Conservation (phyloP, 1,284 basidiomycete species). For the Grifola frondosa region DNA sequence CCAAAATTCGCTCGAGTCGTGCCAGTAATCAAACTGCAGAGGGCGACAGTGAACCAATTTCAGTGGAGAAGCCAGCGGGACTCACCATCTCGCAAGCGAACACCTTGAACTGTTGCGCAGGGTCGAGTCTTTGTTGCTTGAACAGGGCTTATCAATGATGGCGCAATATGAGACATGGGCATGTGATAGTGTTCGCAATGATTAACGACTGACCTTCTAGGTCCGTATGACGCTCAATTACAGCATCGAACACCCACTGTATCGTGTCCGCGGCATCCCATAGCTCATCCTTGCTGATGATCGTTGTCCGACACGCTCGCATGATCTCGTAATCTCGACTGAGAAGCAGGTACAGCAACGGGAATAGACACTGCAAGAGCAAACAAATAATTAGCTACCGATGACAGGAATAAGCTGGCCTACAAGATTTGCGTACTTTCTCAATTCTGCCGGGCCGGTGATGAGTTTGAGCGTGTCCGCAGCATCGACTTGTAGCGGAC, state of each 20-base stretch:
- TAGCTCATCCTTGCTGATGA: slow-evolving; percentile 25
- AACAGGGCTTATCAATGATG: slow-evolving; percentile 36
- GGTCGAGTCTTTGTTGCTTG: slow-evolving; percentile 28
- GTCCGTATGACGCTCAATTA: slow-evolving; percentile 17
- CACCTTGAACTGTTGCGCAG: slow-evolving; percentile 21
- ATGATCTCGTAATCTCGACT: slow-evolving; percentile 26
- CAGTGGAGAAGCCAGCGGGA: background rate
- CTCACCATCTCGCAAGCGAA: slow-evolving; percentile 28
- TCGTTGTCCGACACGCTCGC: slow-evolving; percentile 14
- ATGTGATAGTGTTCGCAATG: too few relatives aligned
- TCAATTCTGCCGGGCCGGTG: slow-evolving; percentile 25
- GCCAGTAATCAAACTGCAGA: slow-evolving; percentile 7
- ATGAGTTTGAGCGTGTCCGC: slow-evolving; percentile 24
- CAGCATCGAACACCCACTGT: slow-evolving; percentile 22
- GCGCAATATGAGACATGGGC: background rate
- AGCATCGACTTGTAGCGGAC: slow-evolving; percentile 28
- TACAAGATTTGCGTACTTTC: too few relatives aligned
- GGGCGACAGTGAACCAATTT: too few relatives aligned
- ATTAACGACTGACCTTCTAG: slow-evolving; percentile 18
- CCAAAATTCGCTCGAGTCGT: slow-evolving; percentile 8
- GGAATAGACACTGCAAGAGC: slow-evolving; percentile 21
- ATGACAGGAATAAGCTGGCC: too few relatives aligned
- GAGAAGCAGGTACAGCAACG: slow-evolving; percentile 25
- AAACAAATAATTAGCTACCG: slow-evolving; percentile 3
- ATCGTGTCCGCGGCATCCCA: slow-evolving; percentile 24